phyloP scores from a whole-genome alignment of 139 green algal species.

The Edaphochlamys debaryana region DNA sequence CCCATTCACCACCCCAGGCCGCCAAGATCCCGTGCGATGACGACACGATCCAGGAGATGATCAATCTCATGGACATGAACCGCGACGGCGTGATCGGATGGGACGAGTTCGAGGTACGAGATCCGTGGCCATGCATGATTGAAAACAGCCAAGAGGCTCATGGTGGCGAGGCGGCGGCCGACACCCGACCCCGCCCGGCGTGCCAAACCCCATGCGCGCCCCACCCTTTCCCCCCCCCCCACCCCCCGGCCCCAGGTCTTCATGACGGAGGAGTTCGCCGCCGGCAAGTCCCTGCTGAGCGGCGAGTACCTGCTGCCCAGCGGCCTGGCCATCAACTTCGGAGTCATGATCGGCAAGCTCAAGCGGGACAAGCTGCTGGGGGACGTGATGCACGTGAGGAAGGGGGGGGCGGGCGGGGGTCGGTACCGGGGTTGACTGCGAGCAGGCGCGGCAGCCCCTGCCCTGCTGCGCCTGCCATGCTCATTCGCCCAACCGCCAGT shows the following conservation, averaged over 20 bases:
- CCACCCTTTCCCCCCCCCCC: too few species aligned
- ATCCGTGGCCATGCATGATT: too few species aligned
- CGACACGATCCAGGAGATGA: constrained; percentile 60
- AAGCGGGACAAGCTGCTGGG: constrained; percentile 58
- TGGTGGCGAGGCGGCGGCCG: too few species aligned
- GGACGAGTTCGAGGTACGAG: constrained; percentile 42
- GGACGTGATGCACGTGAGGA: constrained; percentile 50
- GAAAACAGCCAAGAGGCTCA: too few species aligned
- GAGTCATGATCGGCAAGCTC: constrained; percentile 64
- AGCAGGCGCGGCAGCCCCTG: too few species aligned
- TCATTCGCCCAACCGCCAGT: too few species aligned
- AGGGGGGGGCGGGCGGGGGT: too few species aligned
- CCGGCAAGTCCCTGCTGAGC: constrained; percentile 59
- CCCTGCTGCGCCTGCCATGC: too few species aligned
- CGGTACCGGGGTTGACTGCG: too few species aligned
- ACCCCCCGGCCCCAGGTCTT: constrained; percentile 61
- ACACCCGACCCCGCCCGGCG: too few species aligned
- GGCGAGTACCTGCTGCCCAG: constrained; percentile 65
- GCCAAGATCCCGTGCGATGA: constrained; percentile 59
- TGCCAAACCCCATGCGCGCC: too few species aligned
- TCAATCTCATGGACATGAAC: constrained; percentile 60
- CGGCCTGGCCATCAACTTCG: constrained; percentile 56
- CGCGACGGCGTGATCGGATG: constrained; percentile 53
- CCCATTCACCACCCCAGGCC: constrained; percentile 52
- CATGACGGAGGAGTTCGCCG: constrained; percentile 63